A percentile compares a stretch with the other conserved stretches of the same genome.
Evolutionary conservation across 331 rosid species (phyloP).

Genomic region (Erythrophleum ivorense): DNA sequence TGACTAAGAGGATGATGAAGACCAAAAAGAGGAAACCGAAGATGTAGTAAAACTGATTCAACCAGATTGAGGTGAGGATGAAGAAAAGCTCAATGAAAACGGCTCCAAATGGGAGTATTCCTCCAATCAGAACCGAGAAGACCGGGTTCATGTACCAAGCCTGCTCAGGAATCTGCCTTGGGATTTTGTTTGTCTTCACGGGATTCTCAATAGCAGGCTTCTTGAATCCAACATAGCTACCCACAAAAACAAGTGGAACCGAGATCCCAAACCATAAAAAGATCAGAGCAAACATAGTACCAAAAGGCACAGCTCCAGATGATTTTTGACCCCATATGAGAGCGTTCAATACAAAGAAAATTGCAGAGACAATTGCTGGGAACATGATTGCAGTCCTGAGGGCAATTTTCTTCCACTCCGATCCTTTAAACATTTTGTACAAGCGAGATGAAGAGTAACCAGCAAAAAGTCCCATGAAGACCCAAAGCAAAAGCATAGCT

Average conservation of each 20-base stretch:
- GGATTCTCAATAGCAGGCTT: conserved; percentile 95
- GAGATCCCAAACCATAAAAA: conserved; percentile 98
- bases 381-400: conserved; percentile 80
- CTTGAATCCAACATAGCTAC: conserved; percentile 90
- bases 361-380: conserved; percentile 77
- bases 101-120: conserved; percentile 98
- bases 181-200: conserved; percentile 97
- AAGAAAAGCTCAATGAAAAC: conserved; percentile 99
- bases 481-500: conserved; percentile 96
- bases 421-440: conserved; percentile 90
- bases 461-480: conserved; percentile 96
- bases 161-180: conserved; percentile 98
- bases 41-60: conserved; percentile 99
- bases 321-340: conserved; percentile 98
- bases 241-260: conserved; percentile 94
- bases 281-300: conserved; percentile 95
- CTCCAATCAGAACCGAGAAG: conserved; percentile 89
- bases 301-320: conserved; percentile 98
- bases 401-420: conserved; percentile 93
- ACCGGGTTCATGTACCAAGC: conserved; percentile 98
- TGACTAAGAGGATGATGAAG: conserved; percentile 80
- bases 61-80: conserved; percentile 97
- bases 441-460: conserved; percentile 86
- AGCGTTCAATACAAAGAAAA: conserved; percentile 77
- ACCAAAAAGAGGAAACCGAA: conserved; percentile 98